phyloP scores from a whole-genome alignment of 371 early-diverging fungal species.

The Mucor plumbeus region DNA sequence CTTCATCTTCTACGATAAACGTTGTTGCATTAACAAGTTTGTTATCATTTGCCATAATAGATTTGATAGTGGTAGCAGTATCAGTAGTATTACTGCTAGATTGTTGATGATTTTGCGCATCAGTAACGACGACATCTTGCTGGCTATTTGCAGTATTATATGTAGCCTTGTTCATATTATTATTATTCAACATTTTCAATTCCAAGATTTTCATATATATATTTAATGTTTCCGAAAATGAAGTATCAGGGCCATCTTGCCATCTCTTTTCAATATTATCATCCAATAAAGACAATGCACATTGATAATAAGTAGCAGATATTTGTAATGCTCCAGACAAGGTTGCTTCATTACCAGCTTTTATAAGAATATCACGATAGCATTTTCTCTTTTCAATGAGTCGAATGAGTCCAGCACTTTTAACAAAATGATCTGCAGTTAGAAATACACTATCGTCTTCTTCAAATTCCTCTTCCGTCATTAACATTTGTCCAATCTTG shows the following conservation, averaged over 20 bases:
- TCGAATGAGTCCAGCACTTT: constrained; percentile 37
- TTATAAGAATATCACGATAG: constrained; percentile 36
- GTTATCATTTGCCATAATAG: background rate
- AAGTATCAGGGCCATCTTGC: constrained; percentile 35
- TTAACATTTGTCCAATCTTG: constrained; percentile 45
- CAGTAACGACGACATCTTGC: background rate
- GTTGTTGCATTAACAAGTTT: background rate
- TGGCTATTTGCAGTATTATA: background rate
- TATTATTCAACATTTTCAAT: constrained; percentile 30
- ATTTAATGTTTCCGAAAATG: constrained; percentile 43
- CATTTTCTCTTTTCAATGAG: constrained; percentile 20
- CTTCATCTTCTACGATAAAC: background rate
- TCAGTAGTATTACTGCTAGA: background rate
- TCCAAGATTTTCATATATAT: constrained; percentile 43
- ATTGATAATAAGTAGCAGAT: constrained; percentile 33
- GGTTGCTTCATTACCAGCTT: constrained; percentile 44
- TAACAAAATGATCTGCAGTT: constrained; percentile 49
- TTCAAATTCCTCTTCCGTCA: constrained; percentile 28
- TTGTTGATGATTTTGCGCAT: background rate
- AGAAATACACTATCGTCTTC: constrained; percentile 37
- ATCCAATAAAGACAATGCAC: constrained; percentile 34
- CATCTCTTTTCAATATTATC: constrained; percentile 28
- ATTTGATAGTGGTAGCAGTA: background rate
- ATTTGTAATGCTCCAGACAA: constrained; percentile 44
- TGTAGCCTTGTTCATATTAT: background rate